phyloP scores from a whole-genome alignment of 1,284 basidiomycete species.

The Sphaerobolus stellatus region DNA sequence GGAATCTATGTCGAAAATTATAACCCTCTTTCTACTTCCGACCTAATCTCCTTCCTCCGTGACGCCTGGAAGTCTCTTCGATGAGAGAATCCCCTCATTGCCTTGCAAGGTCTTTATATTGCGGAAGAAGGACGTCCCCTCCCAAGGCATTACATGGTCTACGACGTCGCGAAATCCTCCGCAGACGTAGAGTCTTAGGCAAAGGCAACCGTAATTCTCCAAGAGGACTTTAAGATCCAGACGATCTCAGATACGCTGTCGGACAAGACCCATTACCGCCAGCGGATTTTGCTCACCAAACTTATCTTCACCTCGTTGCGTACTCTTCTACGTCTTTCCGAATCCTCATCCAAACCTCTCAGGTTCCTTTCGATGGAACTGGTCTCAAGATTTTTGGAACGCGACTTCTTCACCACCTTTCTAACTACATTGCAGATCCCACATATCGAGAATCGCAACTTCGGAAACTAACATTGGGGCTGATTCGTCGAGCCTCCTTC shows the following conservation, averaged over 20 bases:
- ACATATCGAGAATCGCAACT: conserved; percentile 1
- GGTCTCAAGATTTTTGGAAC: conserved; percentile 17
- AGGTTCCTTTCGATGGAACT: conserved; percentile 20
- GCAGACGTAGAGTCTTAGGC: conserved; percentile 15
- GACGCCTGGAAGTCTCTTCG: conserved; percentile 17
- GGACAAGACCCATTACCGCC: conserved; percentile 13
- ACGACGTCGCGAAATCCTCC: conserved; percentile 7
- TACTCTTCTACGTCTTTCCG: conserved; percentile 14
- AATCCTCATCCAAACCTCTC: conserved; percentile 16
- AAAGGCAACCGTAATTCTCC: conserved; percentile 13
- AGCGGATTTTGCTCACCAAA: conserved; percentile 15
- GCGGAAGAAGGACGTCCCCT: neutral
- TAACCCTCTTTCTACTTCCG: neutral
- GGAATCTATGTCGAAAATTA: conserved; percentile 2
- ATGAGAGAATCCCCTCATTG: conserved; percentile 15
- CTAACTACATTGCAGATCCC: conserved; percentile 1
- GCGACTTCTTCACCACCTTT: conserved; percentile 12
- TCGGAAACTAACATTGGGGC: conserved; percentile 10
- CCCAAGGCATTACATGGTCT: conserved; percentile 10
- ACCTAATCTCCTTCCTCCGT: conserved; percentile 5
- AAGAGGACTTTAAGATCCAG: conserved; percentile 13
- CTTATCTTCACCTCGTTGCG: conserved; percentile 18
- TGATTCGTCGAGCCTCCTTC: conserved; percentile 12
- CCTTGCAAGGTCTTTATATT: conserved; percentile 11
- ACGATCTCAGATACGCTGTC: conserved; percentile 17